phyloP scores from a whole-genome alignment of 2,329 filamentous ascomycete genomes.

The Passalora sequoiae region DNA sequence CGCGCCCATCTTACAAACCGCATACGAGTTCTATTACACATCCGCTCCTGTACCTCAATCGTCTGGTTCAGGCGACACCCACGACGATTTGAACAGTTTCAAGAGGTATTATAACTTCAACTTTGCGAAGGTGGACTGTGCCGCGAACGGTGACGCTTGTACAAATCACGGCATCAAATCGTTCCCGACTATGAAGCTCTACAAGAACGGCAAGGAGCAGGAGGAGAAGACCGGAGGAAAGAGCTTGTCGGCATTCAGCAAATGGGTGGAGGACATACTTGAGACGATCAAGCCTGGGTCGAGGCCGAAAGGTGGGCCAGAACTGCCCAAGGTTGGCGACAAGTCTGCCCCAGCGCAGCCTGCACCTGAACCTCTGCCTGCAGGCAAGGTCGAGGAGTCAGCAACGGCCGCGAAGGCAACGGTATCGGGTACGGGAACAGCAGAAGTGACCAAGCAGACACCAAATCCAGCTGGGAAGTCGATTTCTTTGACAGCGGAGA shows the following conservation, averaged over 20 bases:
- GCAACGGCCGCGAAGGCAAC: constrained; percentile 37
- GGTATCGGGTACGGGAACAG: constrained; percentile 42
- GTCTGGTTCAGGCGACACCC: constrained; percentile 39
- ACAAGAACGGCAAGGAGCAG: constrained; percentile 67
- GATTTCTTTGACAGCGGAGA: constrained; percentile 71
- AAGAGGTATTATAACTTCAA: constrained; percentile 81
- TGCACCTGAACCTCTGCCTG: constrained; percentile 24
- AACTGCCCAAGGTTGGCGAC: constrained; percentile 67
- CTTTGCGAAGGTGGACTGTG: constrained; percentile 81
- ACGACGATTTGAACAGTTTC: constrained; percentile 60
- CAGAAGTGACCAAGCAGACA: constrained; percentile 48
- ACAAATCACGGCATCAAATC: constrained; percentile 58
- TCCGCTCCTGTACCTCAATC: constrained; percentile 62
- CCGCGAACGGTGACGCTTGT: constrained; percentile 77
- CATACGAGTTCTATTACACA: constrained; percentile 94
- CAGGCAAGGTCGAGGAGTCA: constrained; percentile 29
- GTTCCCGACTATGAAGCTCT: constrained; percentile 75
- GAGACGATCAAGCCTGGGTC: constrained; percentile 77
- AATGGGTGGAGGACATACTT: constrained; percentile 68
- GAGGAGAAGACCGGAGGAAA: constrained; percentile 63
- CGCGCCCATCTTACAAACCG: constrained; percentile 80
- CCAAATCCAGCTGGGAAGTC: constrained; percentile 75
- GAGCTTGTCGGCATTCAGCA: constrained; percentile 60
- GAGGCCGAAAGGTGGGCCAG: constrained; percentile 60
- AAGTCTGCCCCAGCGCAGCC: constrained; percentile 33